Conservation (phyloP, 371 early-diverging fungal genomes). For the Smittium culicis region DNA sequence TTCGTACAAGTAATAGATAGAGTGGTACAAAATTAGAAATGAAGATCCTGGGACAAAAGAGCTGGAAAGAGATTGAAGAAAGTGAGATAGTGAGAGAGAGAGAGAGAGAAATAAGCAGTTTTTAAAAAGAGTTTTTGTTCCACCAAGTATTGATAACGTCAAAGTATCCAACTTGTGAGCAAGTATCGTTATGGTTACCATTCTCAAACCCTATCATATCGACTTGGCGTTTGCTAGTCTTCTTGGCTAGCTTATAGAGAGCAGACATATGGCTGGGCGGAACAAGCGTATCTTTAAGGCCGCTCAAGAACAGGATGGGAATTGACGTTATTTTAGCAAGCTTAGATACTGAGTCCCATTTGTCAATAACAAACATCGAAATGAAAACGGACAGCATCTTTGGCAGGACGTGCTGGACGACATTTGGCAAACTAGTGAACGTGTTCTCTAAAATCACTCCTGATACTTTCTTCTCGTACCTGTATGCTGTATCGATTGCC, state of each 20-base stretch:
- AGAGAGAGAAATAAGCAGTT: no score
- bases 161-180: constrained; percentile 73
- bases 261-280: constrained; percentile 75
- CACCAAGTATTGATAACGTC: constrained; percentile 41
- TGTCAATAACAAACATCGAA: constrained; percentile 70
- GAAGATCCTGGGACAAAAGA: no score
- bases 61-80: no score
- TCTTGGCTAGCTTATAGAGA: constrained; percentile 44
- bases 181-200: constrained; percentile 88
- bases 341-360: constrained; percentile 67
- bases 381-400: constrained; percentile 46
- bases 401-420: constrained; percentile 78
- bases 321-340: constrained; percentile 54
- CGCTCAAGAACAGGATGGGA: constrained; percentile 76
- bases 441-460: constrained; percentile 91
- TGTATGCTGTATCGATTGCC: constrained; percentile 53
- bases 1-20: no score
- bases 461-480: constrained; percentile 35
- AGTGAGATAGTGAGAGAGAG: no score
- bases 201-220: constrained; percentile 42
- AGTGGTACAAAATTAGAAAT: no score
- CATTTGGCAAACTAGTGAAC: constrained; percentile 74
- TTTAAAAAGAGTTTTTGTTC: constrained; percentile 12
- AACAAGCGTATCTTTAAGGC: constrained; percentile 69
- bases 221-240: constrained; percentile 28